Percentiles rank a stretch among this genome's conserved stretches.
Evolutionary conservation across 192 early-diverging fungal species (phyloP).

Genomic region (Coemansia sp.): DNA sequence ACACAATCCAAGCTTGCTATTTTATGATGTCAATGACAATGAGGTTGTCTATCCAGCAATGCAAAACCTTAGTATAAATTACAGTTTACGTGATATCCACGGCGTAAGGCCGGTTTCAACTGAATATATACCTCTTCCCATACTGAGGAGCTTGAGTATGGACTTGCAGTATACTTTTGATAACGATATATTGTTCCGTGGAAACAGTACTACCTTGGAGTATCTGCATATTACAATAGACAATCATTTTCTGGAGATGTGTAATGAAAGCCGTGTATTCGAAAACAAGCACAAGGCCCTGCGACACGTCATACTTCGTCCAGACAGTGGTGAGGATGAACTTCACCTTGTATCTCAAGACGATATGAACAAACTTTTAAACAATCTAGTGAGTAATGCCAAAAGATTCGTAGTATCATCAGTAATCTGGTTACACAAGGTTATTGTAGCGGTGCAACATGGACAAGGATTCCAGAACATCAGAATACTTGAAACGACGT

Average conservation of each 20-base stretch:
- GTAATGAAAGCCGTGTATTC: too few relatives aligned
- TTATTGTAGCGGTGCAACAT: background rate
- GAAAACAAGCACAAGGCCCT: too few relatives aligned
- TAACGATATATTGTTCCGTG: constrained; percentile 9
- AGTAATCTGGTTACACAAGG: too few relatives aligned
- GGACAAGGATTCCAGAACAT: too few relatives aligned
- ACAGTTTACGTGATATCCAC: too few relatives aligned
- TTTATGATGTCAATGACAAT: background rate
- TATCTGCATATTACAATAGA: background rate
- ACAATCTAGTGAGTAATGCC: background rate
- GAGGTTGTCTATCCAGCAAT: background rate
- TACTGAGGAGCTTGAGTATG: background rate
- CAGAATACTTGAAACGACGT: background rate
- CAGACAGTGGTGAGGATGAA: too few relatives aligned
- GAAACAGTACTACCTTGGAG: constrained; percentile 5
- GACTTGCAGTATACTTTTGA: background rate
- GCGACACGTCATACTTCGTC: too few relatives aligned
- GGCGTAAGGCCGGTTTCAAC: background rate
- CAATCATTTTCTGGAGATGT: too few relatives aligned
- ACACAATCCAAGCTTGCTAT: background rate
- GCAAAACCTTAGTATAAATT: background rate
- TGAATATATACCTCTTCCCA: background rate
- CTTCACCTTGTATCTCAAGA: too few relatives aligned
- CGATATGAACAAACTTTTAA: too few relatives aligned
- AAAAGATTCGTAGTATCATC: background rate